Evolutionary conservation across 2,329 filamentous ascomycete species (phyloP).

Genomic region (Fusarium xyrophilum): DNA sequence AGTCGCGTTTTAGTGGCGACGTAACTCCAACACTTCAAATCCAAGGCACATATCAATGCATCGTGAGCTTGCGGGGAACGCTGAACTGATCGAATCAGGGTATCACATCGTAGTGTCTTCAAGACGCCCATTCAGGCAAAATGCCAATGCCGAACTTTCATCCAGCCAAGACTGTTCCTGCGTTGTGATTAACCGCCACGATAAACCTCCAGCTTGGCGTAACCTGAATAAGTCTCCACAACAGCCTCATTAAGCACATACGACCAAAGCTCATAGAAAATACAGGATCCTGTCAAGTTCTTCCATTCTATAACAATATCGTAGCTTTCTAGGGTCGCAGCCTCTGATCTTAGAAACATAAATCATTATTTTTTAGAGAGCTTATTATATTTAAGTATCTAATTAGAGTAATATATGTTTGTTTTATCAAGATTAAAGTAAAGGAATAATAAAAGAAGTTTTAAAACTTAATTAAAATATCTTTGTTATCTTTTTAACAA

Average conservation of each 20-base stretch:
- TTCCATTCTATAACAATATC: too few species aligned
- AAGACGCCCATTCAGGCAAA: not conserved
- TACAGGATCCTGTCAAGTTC: slow-evolving; percentile 26
- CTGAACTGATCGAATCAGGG: not conserved
- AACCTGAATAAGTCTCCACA: not conserved
- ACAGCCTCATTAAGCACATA: not conserved
- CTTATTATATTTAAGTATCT: too few species aligned
- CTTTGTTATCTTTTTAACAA: too few species aligned
- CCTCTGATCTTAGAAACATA: too few species aligned
- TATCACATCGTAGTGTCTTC: not conserved
- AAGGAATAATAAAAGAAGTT: too few species aligned
- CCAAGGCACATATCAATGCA: not conserved
- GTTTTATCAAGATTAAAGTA: too few species aligned
- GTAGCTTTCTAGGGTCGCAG: too few species aligned
- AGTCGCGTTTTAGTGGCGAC: not conserved
- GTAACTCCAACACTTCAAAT: not conserved
- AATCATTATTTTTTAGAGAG: too few species aligned
- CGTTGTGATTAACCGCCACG: not conserved
- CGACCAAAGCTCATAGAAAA: slow-evolving; percentile 27
- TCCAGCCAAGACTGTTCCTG: not conserved
- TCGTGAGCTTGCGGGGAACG: slow-evolving; percentile 10
- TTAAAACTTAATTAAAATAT: too few species aligned
- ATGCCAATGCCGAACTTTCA: not conserved
- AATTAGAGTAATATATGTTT: too few species aligned
- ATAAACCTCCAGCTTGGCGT: not conserved